Evolutionary conservation across 768 basidiomycete species (phyloP), one percentile per base, ranked within the genome.

Genomic region (Neoboletus subvelutipes): DNA sequence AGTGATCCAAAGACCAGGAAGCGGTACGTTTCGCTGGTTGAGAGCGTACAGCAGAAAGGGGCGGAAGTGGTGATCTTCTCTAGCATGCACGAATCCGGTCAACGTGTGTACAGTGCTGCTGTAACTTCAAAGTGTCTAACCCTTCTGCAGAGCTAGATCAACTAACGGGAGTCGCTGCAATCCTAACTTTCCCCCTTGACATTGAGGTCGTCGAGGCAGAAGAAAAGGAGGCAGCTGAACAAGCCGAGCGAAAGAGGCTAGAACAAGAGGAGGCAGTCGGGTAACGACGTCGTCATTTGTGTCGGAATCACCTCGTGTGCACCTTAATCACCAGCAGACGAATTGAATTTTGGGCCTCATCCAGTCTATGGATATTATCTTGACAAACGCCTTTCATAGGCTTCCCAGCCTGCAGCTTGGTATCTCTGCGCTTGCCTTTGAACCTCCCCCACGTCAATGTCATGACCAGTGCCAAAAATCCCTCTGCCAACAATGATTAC

Each of bases 61-160:
- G 96, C 87, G 26, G 95, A 98, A 68, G 94, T 94, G 6, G 79
- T 98, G 20, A 94, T 98, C 61, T 99, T 98, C 73, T 98, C 96
- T 5, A 98, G 94, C 66, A 98, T 99, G 97, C 97, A 99, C 69
- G 97, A 99, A 75, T 93, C 92, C 22, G 97, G 97, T 15, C 94
- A 98, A 80, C 95, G 94, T 96, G 67, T 67, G 91, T 77, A 39
- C 42, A 28, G 41, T 54, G 26, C 18, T 51, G 7, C 12, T 36
- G 34, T 8, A n/a, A 10, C 20, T n/a, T 22, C 1, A 11, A 36
- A 39, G 55, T 6, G 46, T 55, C 52, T 63, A 41, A 50, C 37
- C 13, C 26, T 51, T 33, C 13, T 55, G 18, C 71, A 97, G 97
- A 99, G 69, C 78, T 99, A n/a, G 97, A 98, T 70, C 90, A 95